Evolutionary conservation across 1,284 basidiomycete genomes (phyloP).

Genomic region (Malassezia nana): DNA sequence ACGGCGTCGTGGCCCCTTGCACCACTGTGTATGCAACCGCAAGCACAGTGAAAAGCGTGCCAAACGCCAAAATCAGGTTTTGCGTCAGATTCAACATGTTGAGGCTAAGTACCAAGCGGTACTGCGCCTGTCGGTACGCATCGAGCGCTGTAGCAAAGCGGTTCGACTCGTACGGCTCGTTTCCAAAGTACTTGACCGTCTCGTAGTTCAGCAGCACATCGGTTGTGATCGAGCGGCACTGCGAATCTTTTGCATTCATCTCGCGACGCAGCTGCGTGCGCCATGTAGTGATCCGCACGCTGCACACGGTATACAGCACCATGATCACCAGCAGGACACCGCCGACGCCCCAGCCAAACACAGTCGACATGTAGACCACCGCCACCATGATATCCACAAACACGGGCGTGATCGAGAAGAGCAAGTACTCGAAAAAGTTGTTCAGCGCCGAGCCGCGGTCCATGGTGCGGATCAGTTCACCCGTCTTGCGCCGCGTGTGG

Average conservation of each 20-base stretch:
- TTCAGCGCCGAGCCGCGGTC: slow-evolving; percentile 57
- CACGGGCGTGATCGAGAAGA: slow-evolving; percentile 71
- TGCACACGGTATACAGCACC: slow-evolving; percentile 65
- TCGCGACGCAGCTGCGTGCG: slow-evolving; percentile 56
- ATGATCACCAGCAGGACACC: slow-evolving; percentile 67
- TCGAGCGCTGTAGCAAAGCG: slow-evolving; percentile 64
- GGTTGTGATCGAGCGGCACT: slow-evolving; percentile 37
- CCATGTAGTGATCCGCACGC: slow-evolving; percentile 61
- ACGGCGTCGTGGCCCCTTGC: slow-evolving; percentile 36
- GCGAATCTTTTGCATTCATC: slow-evolving; percentile 35
- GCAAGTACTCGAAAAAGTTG: slow-evolving; percentile 51
- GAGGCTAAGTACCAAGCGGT: slow-evolving; percentile 53
- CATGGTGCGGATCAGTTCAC: slow-evolving; percentile 60
- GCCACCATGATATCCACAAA: slow-evolving; percentile 61
- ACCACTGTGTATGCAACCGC: slow-evolving; percentile 29
- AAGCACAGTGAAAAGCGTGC: slow-evolving; percentile 32
- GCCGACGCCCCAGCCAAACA: slow-evolving; percentile 59
- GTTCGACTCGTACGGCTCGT: slow-evolving; percentile 66
- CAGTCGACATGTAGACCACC: slow-evolving; percentile 57
- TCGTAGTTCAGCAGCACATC: slow-evolving; percentile 45
- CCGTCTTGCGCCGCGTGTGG: slow-evolving; percentile 64
- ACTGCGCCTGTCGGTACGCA: slow-evolving; percentile 67
- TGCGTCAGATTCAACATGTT: slow-evolving; percentile 44
- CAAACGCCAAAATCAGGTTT: slow-evolving; percentile 37
- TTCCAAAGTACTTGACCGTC: slow-evolving; percentile 63